These are phyloP conservation scores for Dianthus caryophyllus DNA, from an alignment of 148 eudicot species.

Conservation along the genomic window DNA sequence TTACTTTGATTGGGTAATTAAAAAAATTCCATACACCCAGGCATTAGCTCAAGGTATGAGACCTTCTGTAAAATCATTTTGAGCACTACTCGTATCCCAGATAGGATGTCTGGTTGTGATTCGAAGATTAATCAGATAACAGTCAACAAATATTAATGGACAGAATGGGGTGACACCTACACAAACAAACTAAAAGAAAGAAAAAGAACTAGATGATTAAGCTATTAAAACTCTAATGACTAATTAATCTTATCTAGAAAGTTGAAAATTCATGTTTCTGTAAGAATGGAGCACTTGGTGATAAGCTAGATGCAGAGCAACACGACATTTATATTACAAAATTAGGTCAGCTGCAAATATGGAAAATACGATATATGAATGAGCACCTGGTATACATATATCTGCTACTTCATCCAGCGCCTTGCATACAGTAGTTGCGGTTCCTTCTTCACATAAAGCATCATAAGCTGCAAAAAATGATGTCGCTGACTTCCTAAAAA, in stretches of 20 bases:
- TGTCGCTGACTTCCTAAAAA: constrained; percentile 74
- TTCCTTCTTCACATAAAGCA: constrained; percentile 98
- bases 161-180: too few relatives aligned
- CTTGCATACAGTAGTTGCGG: constrained; percentile 82
- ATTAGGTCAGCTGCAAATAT: background rate
- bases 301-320: background rate
- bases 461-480: constrained; percentile 93
- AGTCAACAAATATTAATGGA: too few relatives aligned
- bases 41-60: background rate
- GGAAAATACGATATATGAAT: background rate
- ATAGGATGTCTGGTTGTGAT: background rate
- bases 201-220: too few relatives aligned
- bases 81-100: background rate
- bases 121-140: too few relatives aligned
- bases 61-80: background rate
- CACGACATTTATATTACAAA: background rate
- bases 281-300: too few relatives aligned
- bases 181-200: too few relatives aligned
- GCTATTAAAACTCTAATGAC: too few relatives aligned
- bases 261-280: too few relatives aligned
- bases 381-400: constrained; percentile 66
- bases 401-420: constrained; percentile 91
- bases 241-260: too few relatives aligned
- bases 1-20: background rate
- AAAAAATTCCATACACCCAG: background rate